Base-by-base conservation (phyloP, 2,329 filamentous ascomycete genomes). In the Gremmenia infestans region DNA sequence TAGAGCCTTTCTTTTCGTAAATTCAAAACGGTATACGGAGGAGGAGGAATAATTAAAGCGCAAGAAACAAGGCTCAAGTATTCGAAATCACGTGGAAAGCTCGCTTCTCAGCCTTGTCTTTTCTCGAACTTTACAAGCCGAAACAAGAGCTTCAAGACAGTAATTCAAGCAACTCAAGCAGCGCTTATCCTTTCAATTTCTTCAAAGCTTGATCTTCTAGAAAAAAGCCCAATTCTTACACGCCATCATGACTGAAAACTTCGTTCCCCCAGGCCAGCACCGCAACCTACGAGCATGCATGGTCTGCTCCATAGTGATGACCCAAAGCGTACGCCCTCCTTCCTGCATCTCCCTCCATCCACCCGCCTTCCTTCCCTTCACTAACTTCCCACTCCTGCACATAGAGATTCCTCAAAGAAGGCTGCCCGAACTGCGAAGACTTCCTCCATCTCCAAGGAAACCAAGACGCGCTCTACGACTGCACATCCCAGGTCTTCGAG, bases 391-490 rank as follows among this genome's bases (percentile, higher is more conserved):
- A 28, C 25, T 8, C 28, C 28, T 28, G 14, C n/a, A 15, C 2
- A 17, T 11, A 93, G 88, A 87, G 89, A 72, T 99, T 99, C 80
- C 81, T 86, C 67, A 82, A 85, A 67, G 81, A 89, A 70, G 94
- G 94, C 64, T 99, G 94, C 71, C 94, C 94, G 60, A 99, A 99
- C 79, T 99, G 94, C 81, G 93, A 97, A 70, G 85, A 89, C 50
- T 89, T 96, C 72, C 87, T 99, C 57, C 86, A 90, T 72, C 87
- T 97, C 59, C 81, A 83, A 62, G 86, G 87, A 70, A 88, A 87
- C 63, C 77, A 81, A 65, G 94, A 99, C 59, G 82, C 86, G 61
- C 89, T 97, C 68, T 85, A 90, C 70, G 90, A 91, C 75, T 97
- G 92, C 81, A 99, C 94, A 19, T 96, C 91, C 14, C 89, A 93